Percentiles rank a stretch among this genome's conserved stretches.
phyloP scores from a whole-genome alignment of 78 protist species.

The Dictyostelium capitatum region DNA sequence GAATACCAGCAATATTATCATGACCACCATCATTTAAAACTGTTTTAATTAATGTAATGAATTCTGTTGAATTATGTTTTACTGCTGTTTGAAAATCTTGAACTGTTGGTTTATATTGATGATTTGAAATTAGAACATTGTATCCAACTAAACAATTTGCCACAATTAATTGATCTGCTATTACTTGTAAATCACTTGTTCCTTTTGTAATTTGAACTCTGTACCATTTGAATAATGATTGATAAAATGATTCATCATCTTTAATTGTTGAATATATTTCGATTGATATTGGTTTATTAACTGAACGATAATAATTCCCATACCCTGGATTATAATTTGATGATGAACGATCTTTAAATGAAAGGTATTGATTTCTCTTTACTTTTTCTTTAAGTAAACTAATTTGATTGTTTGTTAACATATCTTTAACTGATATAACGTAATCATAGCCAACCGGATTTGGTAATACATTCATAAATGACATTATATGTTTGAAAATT shows the following conservation, averaged over 20 bases:
- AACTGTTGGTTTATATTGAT: not conserved
- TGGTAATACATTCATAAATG: no score
- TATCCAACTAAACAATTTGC: not conserved
- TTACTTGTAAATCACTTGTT: not conserved
- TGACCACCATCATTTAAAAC: no score
- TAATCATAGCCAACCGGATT: no score
- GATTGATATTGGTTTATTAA: no score
- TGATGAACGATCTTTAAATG: not conserved
- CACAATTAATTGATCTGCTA: not conserved
- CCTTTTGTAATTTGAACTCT: not conserved
- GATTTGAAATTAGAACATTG: not conserved
- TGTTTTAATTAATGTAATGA: not conserved
- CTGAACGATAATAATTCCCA: no score
- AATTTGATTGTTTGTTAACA: not conserved
- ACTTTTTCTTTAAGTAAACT: not conserved
- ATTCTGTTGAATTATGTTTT: not conserved
- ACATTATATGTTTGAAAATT: no score
- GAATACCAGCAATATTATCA: no score
- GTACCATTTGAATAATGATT: not conserved
- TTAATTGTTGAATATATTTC: not conserved
- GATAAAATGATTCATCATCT: not conserved
- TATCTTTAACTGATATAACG: not conserved
- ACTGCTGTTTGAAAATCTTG: not conserved
- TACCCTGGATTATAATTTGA: no score
- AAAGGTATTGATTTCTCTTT: not conserved